phyloP scores from a whole-genome alignment of 345 rosid species.

The Combretum micranthum region DNA sequence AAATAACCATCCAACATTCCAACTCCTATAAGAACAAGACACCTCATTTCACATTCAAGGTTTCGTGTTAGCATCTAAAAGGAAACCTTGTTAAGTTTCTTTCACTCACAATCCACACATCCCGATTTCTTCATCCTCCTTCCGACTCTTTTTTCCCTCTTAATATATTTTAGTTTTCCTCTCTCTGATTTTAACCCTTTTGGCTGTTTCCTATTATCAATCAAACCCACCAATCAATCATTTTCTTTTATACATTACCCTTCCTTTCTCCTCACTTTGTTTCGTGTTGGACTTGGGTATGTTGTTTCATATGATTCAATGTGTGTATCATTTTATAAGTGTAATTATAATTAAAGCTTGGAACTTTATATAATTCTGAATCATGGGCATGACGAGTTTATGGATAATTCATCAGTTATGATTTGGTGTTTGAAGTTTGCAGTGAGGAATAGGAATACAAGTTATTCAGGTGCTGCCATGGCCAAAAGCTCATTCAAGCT shows the following conservation, averaged over 20 bases:
- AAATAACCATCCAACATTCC: too few relatives aligned
- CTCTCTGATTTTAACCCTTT: slow-evolving; percentile 17
- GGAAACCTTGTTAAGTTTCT: slow-evolving; percentile 6
- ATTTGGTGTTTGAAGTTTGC: slow-evolving; percentile 42
- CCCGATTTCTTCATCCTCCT: slow-evolving; percentile 8
- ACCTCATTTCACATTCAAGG: neutral
- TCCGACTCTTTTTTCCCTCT: neutral
- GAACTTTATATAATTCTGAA: too few relatives aligned
- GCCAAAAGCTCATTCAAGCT: slow-evolving; percentile 61
- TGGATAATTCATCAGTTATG: slow-evolving; percentile 15
- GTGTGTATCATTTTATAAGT: too few relatives aligned
- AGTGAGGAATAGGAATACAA: slow-evolving; percentile 22
- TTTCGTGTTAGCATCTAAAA: slow-evolving; percentile 26
- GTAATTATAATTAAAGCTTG: too few relatives aligned
- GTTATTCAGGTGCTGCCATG: slow-evolving; percentile 27
- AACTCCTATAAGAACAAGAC: neutral
- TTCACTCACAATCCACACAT: neutral
- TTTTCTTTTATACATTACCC: slow-evolving; percentile 14
- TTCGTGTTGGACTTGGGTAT: slow-evolving; percentile 39
- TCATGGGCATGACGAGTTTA: neutral
- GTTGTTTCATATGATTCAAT: slow-evolving; percentile 3
- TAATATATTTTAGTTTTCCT: neutral
- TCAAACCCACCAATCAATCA: slow-evolving; percentile 9
- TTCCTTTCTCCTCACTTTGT: neutral
- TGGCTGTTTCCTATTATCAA: neutral